Evolutionary conservation across 2,329 filamentous ascomycete species (phyloP).

Genomic region (Curvularia lunata): DNA sequence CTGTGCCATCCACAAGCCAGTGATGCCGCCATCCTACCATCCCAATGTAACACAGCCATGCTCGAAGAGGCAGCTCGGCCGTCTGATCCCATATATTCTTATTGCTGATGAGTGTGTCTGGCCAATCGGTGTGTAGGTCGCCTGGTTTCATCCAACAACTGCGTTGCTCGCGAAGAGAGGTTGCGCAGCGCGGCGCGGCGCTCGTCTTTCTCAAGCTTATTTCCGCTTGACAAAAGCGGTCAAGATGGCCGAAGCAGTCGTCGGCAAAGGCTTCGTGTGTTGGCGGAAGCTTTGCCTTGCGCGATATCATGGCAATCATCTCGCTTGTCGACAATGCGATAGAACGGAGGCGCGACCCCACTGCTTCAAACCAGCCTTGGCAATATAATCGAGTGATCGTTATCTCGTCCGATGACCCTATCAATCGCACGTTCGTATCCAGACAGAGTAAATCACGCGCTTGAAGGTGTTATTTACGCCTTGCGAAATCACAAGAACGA

Average conservation of each 20-base stretch:
- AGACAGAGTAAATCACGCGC: background rate
- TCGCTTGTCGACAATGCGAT: background rate
- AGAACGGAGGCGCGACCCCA: background rate
- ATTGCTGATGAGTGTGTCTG: background rate
- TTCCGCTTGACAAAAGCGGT: constrained; percentile 8
- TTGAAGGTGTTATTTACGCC: background rate
- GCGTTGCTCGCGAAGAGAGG: background rate
- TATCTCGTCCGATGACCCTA: background rate
- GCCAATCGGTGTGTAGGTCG: background rate
- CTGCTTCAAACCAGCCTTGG: constrained; percentile 8
- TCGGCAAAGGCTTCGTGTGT: constrained; percentile 10
- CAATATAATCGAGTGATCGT: background rate
- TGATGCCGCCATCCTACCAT: constrained; percentile 10
- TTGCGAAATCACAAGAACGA: background rate
- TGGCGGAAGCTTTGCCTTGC: constrained; percentile 16
- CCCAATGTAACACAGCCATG: constrained; percentile 15
- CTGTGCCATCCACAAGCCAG: constrained; percentile 8
- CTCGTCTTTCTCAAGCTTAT: constrained; percentile 7
- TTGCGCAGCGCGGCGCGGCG: constrained; percentile 1
- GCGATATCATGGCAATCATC: constrained; percentile 2
- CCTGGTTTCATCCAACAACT: background rate
- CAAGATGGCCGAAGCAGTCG: constrained; percentile 11
- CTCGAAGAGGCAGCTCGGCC: constrained; percentile 28
- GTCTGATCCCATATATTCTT: constrained; percentile 3
- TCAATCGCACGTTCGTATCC: background rate